Evolutionary conservation across 495 filamentous ascomycete genomes (phyloP).

Genomic region (Daldinia bambusicola): DNA sequence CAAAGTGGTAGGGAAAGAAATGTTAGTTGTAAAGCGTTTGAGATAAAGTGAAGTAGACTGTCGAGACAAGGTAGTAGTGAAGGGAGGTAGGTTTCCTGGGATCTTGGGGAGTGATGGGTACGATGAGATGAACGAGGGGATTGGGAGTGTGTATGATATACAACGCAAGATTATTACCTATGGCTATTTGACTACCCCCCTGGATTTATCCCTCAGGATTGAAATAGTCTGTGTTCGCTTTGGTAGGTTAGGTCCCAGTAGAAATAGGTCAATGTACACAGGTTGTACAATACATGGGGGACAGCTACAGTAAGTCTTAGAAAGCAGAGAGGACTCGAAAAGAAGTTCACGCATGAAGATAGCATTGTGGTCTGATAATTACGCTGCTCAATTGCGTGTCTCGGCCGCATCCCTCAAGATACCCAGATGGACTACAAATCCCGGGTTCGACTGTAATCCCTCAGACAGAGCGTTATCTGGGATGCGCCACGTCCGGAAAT

Average conservation of each 20-base stretch:
- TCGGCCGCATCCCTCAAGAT: slow-evolving; percentile 55
- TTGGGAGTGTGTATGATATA: not conserved
- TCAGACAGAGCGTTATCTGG: slow-evolving; percentile 64
- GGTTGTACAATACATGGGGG: too few species aligned
- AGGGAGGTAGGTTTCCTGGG: slow-evolving; percentile 1
- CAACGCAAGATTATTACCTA: too few species aligned
- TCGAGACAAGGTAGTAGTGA: not conserved
- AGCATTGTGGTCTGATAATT: slow-evolving; percentile 11
- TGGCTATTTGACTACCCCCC: not conserved
- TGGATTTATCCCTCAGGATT: not conserved
- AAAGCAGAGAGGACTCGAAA: not conserved
- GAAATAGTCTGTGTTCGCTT: too few species aligned
- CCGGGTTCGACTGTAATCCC: slow-evolving; percentile 66
- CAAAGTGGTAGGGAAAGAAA: not conserved
- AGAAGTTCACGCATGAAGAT: slow-evolving; percentile 2
- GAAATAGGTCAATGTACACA: too few species aligned
- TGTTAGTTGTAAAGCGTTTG: not conserved
- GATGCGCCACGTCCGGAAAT: slow-evolving; percentile 82
- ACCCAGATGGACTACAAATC: slow-evolving; percentile 75
- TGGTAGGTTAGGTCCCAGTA: too few species aligned
- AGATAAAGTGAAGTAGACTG: not conserved
- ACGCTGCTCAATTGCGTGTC: slow-evolving; percentile 28
- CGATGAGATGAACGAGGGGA: not conserved
- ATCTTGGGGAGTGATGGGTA: not conserved
- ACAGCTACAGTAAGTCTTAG: too few species aligned